Conservation (phyloP, 805 yeast species). For the Cyberlindnera americana region DNA sequence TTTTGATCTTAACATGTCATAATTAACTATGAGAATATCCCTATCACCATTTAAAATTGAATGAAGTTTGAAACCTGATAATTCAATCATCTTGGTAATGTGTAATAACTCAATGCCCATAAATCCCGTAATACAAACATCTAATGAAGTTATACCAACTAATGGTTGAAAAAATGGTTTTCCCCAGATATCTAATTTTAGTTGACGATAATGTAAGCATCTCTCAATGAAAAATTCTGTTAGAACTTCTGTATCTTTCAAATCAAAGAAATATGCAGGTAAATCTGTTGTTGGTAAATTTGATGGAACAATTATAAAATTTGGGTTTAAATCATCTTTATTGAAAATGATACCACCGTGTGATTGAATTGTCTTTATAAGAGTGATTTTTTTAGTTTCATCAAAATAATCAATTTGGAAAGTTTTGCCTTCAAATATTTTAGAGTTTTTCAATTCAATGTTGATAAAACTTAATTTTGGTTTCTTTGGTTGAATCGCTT, state of each 20-base stretch:
- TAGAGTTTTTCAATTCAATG: conserved; percentile 9
- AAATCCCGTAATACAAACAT: conserved; percentile 62
- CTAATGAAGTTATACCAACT: conserved; percentile 14
- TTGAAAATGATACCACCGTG: conserved; percentile 38
- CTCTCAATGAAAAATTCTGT: conserved; percentile 86
- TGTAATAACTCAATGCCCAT: conserved; percentile 75
- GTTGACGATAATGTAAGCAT: conserved; percentile 52
- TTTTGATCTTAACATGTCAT: conserved; percentile 41
- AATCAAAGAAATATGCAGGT: conserved; percentile 15
- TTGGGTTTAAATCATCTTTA: conserved; percentile 3
- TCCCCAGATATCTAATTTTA: conserved; percentile 62
- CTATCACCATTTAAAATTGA: conserved; percentile 47
- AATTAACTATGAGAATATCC: conserved; percentile 55
- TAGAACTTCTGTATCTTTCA: conserved; percentile 33
- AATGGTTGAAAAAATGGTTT: conserved; percentile 35
- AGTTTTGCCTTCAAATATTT: conserved; percentile 38
- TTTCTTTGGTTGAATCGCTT: no score
- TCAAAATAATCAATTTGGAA: conserved; percentile 45
- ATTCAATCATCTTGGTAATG: conserved; percentile 53
- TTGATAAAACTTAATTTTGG: conserved; percentile 8
- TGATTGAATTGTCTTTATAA: conserved; percentile 41
- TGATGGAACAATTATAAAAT: conserved; percentile 23
- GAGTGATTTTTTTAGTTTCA: conserved; percentile 33
- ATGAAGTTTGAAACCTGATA: conserved; percentile 48
- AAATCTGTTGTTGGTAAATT: conserved; percentile 14